Percentiles rank a stretch among this genome's conserved stretches.
These are phyloP conservation scores for Colletotrichum zoysiae DNA, from an alignment of 2,329 filamentous ascomycete genomes.

Conservation along the genomic window DNA sequence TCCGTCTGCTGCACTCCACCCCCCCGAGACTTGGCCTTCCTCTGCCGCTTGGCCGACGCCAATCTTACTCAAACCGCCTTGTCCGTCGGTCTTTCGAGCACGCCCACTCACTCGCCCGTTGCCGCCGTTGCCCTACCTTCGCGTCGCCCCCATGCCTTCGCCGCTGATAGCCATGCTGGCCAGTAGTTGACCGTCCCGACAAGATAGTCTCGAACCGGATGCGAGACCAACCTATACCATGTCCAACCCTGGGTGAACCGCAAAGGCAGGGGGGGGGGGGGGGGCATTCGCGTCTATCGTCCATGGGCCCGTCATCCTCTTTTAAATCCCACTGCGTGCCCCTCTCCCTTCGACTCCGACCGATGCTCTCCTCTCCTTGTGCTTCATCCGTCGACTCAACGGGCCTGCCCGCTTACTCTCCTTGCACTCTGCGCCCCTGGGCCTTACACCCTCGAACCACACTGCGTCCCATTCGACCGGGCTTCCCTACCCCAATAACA, in stretches of 20 bases:
- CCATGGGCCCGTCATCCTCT: conserved; percentile 7
- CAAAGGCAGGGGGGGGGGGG: neutral
- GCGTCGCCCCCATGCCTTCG: conserved; percentile 16
- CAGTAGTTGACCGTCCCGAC: conserved; percentile 22
- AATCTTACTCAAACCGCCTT: conserved; percentile 18
- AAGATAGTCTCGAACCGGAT: conserved; percentile 10
- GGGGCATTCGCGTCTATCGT: conserved; percentile 11
- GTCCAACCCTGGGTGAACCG: neutral
- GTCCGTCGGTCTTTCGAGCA: neutral
- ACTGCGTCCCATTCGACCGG: neutral
- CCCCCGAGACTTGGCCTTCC: conserved; percentile 39
- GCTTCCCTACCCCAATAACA: neutral
- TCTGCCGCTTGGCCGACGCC: conserved; percentile 32
- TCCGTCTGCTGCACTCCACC: conserved; percentile 39
- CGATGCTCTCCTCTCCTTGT: conserved; percentile 15
- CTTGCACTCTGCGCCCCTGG: conserved; percentile 12
- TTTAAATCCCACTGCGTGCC: conserved; percentile 33
- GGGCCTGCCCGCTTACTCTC: conserved; percentile 15
- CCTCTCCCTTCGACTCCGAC: conserved; percentile 13
- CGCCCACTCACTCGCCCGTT: conserved; percentile 26
- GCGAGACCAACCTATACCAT: conserved; percentile 11
- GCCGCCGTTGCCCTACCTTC: conserved; percentile 9
- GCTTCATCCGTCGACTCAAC: conserved; percentile 14
- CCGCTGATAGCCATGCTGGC: conserved; percentile 35
- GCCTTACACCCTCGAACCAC: neutral